Evolutionary conservation across 148 eudicot species (phyloP), one percentile per base, ranked within the genome.

Genomic region (Fagopyrum tataricum): DNA sequence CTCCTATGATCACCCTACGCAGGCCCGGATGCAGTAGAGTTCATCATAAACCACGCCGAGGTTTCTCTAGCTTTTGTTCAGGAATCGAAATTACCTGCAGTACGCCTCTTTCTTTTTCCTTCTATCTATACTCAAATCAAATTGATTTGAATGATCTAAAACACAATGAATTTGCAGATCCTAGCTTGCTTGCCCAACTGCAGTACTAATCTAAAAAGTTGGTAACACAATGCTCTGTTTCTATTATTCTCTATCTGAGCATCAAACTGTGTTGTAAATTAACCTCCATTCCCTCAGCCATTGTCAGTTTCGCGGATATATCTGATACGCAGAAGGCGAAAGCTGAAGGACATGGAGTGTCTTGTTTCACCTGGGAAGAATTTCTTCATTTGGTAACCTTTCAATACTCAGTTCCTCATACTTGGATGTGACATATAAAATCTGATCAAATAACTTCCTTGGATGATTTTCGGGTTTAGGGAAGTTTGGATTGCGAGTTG

Each of bases 11-110:
- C 13, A 2, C 2, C 49, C 0, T n/a, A 71, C 71, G 75, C 87
- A 95, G 99, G 97, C 79, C 81, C 92, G 67, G 86, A 95, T 82
- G 96, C 99, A 3, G 93, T 92, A 67, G 99, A 95, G 84, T 95
- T 87, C 86, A 92, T 95, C 71, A 82, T 95, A 72, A 92, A 95
- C 82, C 99, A 95, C 79, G 97, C 99, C 73, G 90, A 95, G 82
- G 80, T 92, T 73, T 87, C 96, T 49, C 77, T 92, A 51, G 94
- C 84, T 79, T 95, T 95, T 72, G 86, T 90, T 75, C 99, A 90
- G 77, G 96, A 95, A 77, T 88, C 74, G 82, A 92, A 92, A 83
- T 70, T 95, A 44, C 85, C 87, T 3, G 75, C 96, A 51, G 99
- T 95, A 86, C 73, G 85, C 44, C 71, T 42, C 15, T 31, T 48